These are phyloP conservation scores for Irpex sp. DNA, from an alignment of 1,284 basidiomycete species.

Conservation along the genomic window DNA sequence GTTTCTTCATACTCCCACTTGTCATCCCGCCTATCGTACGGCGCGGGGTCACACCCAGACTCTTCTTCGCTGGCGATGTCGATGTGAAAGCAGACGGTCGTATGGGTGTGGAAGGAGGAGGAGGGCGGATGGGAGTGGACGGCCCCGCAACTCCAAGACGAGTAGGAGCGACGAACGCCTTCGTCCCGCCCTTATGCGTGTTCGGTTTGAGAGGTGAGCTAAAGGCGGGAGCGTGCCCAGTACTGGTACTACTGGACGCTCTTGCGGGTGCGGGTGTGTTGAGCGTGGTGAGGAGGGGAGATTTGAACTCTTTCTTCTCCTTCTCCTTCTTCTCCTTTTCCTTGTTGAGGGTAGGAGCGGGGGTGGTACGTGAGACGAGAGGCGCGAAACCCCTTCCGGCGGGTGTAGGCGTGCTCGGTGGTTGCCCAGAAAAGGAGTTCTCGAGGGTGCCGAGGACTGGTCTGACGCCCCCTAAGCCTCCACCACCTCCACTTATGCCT, in stretches of 20 bases:
- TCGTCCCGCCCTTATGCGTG: constrained; percentile 8
- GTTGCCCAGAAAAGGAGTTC: constrained; percentile 28
- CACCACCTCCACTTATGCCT: no score
- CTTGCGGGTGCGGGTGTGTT: no score
- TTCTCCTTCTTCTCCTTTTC: constrained; percentile 29
- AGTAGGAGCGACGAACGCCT: constrained; percentile 4
- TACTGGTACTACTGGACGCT: no score
- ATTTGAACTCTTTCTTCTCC: constrained; percentile 48
- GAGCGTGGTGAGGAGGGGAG: constrained; percentile 38
- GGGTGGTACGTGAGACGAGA: constrained; percentile 4
- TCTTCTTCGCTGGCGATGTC: constrained; percentile 32
- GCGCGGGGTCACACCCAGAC: constrained; percentile 33
- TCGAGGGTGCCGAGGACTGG: constrained; percentile 39
- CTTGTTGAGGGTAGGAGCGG: constrained; percentile 7
- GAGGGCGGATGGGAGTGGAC: constrained; percentile 22
- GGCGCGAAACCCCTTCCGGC: constrained; percentile 20
- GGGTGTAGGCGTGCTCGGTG: constrained; percentile 22
- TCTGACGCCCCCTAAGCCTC: constrained; percentile 16
- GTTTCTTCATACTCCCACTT: constrained; percentile 15
- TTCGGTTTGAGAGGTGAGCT: constrained; percentile 32
- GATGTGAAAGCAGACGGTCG: constrained; percentile 22
- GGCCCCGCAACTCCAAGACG: constrained; percentile 9
- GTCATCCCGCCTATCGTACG: constrained; percentile 11
- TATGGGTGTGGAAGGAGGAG: constrained; percentile 23
- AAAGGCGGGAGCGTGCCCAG: no score